phyloP scores from a whole-genome alignment of 805 yeast genomes.

The Ogataea sp. region DNA sequence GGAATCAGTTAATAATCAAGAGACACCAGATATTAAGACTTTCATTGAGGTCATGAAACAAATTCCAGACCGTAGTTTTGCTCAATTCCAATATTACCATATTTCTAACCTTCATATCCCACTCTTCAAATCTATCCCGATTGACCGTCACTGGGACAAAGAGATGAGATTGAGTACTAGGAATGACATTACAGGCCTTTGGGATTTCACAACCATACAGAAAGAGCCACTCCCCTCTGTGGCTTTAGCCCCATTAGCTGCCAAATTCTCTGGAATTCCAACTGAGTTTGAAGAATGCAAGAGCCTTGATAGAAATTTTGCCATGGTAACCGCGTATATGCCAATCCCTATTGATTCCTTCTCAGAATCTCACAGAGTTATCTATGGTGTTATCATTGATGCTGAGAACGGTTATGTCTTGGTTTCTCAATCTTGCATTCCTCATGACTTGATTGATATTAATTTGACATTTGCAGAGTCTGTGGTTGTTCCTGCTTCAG shows the following conservation, averaged over 20 bases:
- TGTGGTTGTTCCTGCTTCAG: constrained; percentile 69
- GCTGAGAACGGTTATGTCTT: constrained; percentile 72
- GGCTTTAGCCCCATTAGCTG: constrained; percentile 46
- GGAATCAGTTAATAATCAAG: constrained; percentile 67
- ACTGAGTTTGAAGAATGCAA: constrained; percentile 46
- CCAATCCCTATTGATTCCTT: constrained; percentile 74
- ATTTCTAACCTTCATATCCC: constrained; percentile 75
- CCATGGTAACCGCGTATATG: constrained; percentile 53
- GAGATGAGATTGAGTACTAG: constrained; percentile 61
- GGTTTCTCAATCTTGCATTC: constrained; percentile 70
- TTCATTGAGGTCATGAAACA: constrained; percentile 70
- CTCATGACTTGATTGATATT: constrained; percentile 76
- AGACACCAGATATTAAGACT: constrained; percentile 65
- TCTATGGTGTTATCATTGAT: constrained; percentile 77
- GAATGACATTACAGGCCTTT: constrained; percentile 46
- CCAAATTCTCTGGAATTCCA: constrained; percentile 65
- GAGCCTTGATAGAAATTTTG: constrained; percentile 58
- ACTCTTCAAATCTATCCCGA: constrained; percentile 51
- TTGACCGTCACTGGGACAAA: constrained; percentile 83
- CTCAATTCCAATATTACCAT: constrained; percentile 66
- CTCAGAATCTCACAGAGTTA: constrained; percentile 50
- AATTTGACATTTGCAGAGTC: constrained; percentile 80
- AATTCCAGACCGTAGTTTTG: constrained; percentile 70
- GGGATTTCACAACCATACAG: constrained; percentile 46
- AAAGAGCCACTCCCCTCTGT: constrained; percentile 56